Evolutionary conservation across 129 eudicot species (phyloP), one percentile per base, ranked within the genome.

Genomic region (Tagetes patula): DNA sequence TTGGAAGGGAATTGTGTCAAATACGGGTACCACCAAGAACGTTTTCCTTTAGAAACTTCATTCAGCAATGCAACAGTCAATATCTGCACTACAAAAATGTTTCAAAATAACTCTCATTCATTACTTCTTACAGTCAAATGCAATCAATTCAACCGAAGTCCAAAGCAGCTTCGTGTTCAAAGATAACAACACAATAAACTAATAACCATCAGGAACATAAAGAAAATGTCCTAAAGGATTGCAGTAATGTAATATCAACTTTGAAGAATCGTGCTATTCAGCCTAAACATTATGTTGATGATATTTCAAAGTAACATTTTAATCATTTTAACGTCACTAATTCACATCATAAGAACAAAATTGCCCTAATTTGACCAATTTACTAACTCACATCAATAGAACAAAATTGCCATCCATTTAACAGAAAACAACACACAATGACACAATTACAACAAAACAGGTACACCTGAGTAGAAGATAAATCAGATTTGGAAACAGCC

Each of bases 11-110:
- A 65, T 68, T 90, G 91, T 77, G 84, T 85, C 71, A 95, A 79
- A 75, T 95, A 95, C 40, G 88, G 87, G 55, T 83, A 86, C 97
- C 99, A 95, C 79, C 69, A 49, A 14, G 99, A 90, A 47, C 71
- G 70, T 76, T 77, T 85, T 67, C 92, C 90, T 81, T 88, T 84
- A 64, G 77, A 79, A 62, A 84, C 84, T 80, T 91, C 97, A 79
- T 82, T 84, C 38, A 91, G 68, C 69, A 91, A 84, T 37, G 88
- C 84, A 41, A 91, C 71, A 56, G 87, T 77, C 77, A 91, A 76
- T 80, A 77, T 79, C 97, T 91, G 89, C 75, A 80, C 45, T 38
- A 72, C 12, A 65, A 43, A 43, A 65, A 47, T 14, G 38, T 34
- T 47, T 65, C 56, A 13, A 2, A n/a, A 20, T 55, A 31, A 40